Evolutionary conservation across 192 early-diverging fungal species (phyloP).

Genomic region (Spinellus fusiger): DNA sequence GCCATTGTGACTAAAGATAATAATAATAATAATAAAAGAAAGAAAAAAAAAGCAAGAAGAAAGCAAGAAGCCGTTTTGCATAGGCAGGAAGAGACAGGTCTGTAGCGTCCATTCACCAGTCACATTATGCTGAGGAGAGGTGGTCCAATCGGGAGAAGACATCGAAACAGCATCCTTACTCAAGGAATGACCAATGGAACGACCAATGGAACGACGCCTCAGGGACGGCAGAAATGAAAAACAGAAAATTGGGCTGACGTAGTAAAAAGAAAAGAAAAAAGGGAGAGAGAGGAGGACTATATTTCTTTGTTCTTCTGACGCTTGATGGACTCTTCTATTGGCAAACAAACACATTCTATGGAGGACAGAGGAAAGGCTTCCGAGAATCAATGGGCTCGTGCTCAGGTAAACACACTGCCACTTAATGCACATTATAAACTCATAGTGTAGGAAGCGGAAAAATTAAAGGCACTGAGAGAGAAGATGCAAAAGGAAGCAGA

Average conservation of each 20-base stretch:
- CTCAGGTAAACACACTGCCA: conserved; percentile 1
- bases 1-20: conserved; percentile 3
- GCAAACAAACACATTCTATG: conserved; percentile 1
- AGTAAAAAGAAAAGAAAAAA: too few species aligned
- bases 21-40: not conserved
- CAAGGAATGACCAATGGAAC: not conserved
- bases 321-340: not conserved
- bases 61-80: not conserved
- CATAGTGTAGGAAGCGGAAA: conserved; percentile 2
- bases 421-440: not conserved
- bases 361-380: conserved; percentile 8
- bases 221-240: too few species aligned
- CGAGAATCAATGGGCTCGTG: conserved; percentile 12
- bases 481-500: too few species aligned
- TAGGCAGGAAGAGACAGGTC: not conserved
- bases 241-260: too few species aligned
- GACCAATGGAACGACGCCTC: not conserved
- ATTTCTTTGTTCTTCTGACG: not conserved
- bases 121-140: not conserved
- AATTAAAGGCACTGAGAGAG: conserved; percentile 10
- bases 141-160: not conserved
- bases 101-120: not conserved
- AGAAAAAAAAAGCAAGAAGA: not conserved
- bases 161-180: not conserved
- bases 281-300: too few species aligned